A percentile compares a stretch with the other conserved stretches of the same genome.
Evolutionary conservation across 768 basidiomycete species (phyloP).

Genomic region (Pilatotrama ljubarskyi): DNA sequence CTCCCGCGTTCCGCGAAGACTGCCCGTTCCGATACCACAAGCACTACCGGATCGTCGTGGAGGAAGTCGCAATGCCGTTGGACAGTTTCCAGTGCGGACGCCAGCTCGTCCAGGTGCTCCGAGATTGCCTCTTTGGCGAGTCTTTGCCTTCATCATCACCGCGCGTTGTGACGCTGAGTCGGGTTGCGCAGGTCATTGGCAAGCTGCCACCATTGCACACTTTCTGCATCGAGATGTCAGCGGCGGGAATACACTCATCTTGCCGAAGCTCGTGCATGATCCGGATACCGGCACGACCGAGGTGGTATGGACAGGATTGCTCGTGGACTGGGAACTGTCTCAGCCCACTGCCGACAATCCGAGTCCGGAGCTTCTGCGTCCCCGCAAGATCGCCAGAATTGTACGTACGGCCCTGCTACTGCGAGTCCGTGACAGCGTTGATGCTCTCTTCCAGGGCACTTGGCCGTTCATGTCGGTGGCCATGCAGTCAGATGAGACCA

Average conservation of each 20-base stretch:
- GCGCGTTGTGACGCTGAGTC: no score
- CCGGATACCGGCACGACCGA: not conserved
- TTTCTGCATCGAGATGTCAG: constrained; percentile 13
- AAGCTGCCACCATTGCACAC: not conserved
- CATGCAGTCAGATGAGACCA: not conserved
- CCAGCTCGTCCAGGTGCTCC: not conserved
- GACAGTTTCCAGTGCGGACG: not conserved
- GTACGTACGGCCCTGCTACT: not conserved
- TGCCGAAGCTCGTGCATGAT: not conserved
- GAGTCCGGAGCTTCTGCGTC: no score
- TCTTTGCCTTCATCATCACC: no score
- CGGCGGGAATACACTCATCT: constrained; percentile 8
- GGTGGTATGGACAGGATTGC: not conserved
- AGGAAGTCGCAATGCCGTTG: constrained; percentile 1
- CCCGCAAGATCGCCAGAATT: not conserved
- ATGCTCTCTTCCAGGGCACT: constrained; percentile 11
- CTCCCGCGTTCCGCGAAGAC: not conserved
- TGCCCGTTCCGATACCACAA: not conserved
- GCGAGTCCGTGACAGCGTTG: not conserved
- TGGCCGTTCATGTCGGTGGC: constrained; percentile 20
- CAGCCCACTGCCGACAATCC: not conserved
- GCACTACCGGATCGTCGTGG: constrained; percentile 4
- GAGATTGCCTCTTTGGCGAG: no score
- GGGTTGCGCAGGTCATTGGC: not conserved
- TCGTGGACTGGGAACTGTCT: constrained; percentile 11